Conservation (phyloP, 768 basidiomycete genomes). For the Trichaptum fuscoviolaceum region DNA sequence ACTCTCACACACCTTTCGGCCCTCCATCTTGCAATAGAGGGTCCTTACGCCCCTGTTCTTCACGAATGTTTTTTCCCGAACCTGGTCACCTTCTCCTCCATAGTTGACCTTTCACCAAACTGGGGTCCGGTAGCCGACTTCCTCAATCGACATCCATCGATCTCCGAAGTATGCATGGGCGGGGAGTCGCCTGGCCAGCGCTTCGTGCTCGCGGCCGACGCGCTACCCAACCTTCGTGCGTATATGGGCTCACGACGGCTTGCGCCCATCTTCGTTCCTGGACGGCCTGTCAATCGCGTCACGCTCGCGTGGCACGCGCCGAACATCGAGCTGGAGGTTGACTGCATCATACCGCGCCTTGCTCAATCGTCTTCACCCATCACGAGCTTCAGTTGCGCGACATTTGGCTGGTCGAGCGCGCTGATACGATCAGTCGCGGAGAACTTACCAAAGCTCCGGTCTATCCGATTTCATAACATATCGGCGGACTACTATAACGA, state of each 20-base stretch:
- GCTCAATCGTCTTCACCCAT: background rate
- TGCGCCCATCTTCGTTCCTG: conserved; percentile 1
- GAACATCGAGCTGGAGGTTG: background rate
- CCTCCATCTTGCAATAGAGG: background rate
- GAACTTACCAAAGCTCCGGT: background rate
- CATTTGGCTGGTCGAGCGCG: background rate
- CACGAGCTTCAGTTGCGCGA: background rate
- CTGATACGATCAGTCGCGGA: background rate
- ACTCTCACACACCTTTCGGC: background rate
- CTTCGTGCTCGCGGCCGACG: background rate
- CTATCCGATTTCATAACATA: background rate
- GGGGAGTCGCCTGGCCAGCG: background rate
- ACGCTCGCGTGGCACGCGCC: conserved; percentile 7
- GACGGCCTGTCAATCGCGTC: conserved; percentile 5
- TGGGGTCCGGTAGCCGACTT: background rate
- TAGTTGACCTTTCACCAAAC: background rate
- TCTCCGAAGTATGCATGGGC: background rate
- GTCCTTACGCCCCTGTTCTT: background rate
- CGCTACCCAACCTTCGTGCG: background rate
- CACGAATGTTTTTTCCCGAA: background rate
- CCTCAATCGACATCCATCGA: background rate
- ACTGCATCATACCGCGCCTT: background rate
- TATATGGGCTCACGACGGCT: background rate
- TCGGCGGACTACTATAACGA: background rate
- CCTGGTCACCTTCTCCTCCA: background rate